These are phyloP conservation scores for Cyathus striatus DNA, from an alignment of 768 basidiomycete species.

Conservation along the genomic window DNA sequence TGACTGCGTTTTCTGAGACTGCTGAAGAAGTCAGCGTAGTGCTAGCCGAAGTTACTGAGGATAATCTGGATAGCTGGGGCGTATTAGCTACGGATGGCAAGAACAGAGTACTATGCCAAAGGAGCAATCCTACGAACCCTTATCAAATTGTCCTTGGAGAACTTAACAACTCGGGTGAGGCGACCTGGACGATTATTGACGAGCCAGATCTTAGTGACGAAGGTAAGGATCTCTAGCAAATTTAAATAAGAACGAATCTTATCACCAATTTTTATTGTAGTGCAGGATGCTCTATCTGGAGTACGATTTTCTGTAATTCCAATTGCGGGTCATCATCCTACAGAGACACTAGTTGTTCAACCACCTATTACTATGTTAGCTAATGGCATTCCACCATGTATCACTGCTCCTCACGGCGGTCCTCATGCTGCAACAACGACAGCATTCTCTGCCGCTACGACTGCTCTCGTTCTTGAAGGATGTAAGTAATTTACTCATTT, in stretches of 20 bases:
- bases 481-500: slow-evolving; percentile 35
- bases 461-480: slow-evolving; percentile 51
- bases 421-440: slow-evolving; percentile 49
- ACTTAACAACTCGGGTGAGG: slow-evolving; percentile 15
- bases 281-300: slow-evolving; percentile 30
- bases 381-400: slow-evolving; percentile 31
- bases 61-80: slow-evolving; percentile 44
- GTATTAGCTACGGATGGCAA: slow-evolving; percentile 44
- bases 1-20: slow-evolving; percentile 32
- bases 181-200: slow-evolving; percentile 37
- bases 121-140: slow-evolving; percentile 43
- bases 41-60: slow-evolving; percentile 20
- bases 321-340: slow-evolving; percentile 43
- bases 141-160: slow-evolving; percentile 46
- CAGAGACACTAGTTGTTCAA: slow-evolving; percentile 52
- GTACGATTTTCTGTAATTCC: slow-evolving; percentile 40
- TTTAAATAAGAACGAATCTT: background rate
- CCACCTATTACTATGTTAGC: slow-evolving; percentile 12
- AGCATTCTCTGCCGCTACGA: slow-evolving; percentile 36
- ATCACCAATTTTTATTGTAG: slow-evolving; percentile 21
- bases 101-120: slow-evolving; percentile 37
- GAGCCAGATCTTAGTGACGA: slow-evolving; percentile 30
- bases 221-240: slow-evolving; percentile 24
- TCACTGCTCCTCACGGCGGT: slow-evolving; percentile 59
- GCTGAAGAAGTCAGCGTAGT: slow-evolving; percentile 43